Conservation (phyloP, 345 rosid species). For the Dimocarpus longan region DNA sequence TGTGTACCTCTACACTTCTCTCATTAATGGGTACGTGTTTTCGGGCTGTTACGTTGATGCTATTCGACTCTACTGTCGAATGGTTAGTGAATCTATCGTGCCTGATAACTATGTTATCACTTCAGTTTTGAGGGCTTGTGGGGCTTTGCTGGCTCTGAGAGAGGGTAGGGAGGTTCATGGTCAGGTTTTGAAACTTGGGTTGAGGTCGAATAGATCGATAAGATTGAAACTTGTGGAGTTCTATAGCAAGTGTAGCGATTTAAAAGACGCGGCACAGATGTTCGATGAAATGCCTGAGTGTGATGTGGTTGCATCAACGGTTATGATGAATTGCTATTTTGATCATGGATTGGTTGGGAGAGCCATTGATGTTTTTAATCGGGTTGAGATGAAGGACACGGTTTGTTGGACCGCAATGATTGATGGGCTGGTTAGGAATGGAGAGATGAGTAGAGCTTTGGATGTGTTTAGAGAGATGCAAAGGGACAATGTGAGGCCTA, state of each 20-base stretch:
- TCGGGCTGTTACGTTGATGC: slow-evolving; percentile 44
- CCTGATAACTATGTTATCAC: slow-evolving; percentile 57
- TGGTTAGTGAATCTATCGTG: slow-evolving; percentile 38
- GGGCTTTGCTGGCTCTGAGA: slow-evolving; percentile 24
- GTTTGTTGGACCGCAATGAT: slow-evolving; percentile 79
- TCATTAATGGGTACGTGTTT: slow-evolving; percentile 54
- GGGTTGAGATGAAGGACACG: slow-evolving; percentile 50
- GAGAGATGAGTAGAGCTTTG: slow-evolving; percentile 58
- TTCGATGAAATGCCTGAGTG: slow-evolving; percentile 59
- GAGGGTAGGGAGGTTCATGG: slow-evolving; percentile 54
- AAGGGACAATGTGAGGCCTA: slow-evolving; percentile 42
- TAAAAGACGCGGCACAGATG: slow-evolving; percentile 41
- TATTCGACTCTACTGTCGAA: slow-evolving; percentile 42
- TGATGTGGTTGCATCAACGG: slow-evolving; percentile 58
- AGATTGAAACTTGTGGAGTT: slow-evolving; percentile 48
- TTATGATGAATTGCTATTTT: slow-evolving; percentile 45
- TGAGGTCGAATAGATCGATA: slow-evolving; percentile 43
- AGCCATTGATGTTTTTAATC: slow-evolving; percentile 41
- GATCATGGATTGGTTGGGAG: slow-evolving; percentile 47
- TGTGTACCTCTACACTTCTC: slow-evolving; percentile 61
- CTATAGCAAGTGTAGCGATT: slow-evolving; percentile 47
- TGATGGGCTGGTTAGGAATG: slow-evolving; percentile 61
- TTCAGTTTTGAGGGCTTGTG: slow-evolving; percentile 58
- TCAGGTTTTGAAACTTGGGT: slow-evolving; percentile 60
- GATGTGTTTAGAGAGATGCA: slow-evolving; percentile 65